phyloP scores from a whole-genome alignment of 208 protist species.

The Phytomonas sp. region DNA sequence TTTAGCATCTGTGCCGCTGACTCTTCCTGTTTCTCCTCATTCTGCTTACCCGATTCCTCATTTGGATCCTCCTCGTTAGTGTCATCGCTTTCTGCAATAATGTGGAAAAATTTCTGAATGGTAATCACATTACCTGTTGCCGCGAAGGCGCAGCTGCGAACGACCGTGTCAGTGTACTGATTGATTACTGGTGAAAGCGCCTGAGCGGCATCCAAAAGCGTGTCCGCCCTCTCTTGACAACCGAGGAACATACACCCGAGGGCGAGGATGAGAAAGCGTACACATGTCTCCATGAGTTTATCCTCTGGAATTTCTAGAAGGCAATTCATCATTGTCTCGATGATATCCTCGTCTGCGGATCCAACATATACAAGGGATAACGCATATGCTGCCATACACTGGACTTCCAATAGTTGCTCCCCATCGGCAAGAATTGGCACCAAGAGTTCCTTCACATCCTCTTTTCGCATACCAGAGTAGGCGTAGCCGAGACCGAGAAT shows the following conservation, averaged over 20 bases:
- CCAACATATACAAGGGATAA: conserved; percentile 97
- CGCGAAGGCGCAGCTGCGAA: conserved; percentile 97
- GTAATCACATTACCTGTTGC: conserved; percentile 98
- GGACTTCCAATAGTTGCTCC: conserved; percentile 88
- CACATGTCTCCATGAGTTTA: conserved; percentile 53
- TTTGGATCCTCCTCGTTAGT: conserved; percentile 32
- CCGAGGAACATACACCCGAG: conserved; percentile 95
- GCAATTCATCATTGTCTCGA: conserved; percentile 87
- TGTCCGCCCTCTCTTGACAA: conserved; percentile 89
- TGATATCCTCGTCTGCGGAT: conserved; percentile 92
- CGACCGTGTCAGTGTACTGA: conserved; percentile 88
- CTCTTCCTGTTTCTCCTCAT: conserved; percentile 9
- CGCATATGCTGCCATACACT: conserved; percentile 91
- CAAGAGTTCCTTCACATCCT: conserved; percentile 94
- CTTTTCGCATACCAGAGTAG: conserved; percentile 92
- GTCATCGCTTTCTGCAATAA: conserved; percentile 90
- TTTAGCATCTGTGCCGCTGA: conserved; percentile 46
- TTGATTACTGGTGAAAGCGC: conserved; percentile 67
- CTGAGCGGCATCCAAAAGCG: conserved; percentile 89
- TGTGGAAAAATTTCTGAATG: conserved; percentile 95
- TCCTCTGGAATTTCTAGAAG: conserved; percentile 84
- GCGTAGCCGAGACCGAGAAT: conserved; percentile 96
- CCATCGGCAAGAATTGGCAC: conserved; percentile 90
- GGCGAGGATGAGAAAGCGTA: conserved; percentile 90
- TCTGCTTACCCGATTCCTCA: conserved; percentile 20